A percentile compares a stretch with the other conserved stretches of the same genome.
Evolutionary conservation across 2,329 filamentous ascomycete genomes (phyloP).

Genomic region (Pezicula rhizophila): DNA sequence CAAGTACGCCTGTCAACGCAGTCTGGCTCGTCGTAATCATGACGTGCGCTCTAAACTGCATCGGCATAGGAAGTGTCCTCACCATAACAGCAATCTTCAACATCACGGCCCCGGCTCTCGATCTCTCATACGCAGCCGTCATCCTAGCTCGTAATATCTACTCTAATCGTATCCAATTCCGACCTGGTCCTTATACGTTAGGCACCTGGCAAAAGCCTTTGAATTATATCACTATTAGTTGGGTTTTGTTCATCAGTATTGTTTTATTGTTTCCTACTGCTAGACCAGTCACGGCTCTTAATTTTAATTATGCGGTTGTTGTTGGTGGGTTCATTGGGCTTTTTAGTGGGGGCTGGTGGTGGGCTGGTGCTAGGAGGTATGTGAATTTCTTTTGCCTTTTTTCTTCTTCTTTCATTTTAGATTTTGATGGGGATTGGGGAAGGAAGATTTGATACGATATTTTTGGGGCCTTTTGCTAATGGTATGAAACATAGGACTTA

Average conservation of each 20-base stretch:
- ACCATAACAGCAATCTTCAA: conserved; percentile 48
- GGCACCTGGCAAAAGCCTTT: conserved; percentile 48
- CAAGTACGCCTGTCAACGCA: conserved; percentile 54
- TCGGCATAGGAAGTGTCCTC: conserved; percentile 42
- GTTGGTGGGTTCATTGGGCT: conserved; percentile 38
- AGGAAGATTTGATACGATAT: conserved; percentile 2
- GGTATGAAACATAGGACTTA: conserved; percentile 39
- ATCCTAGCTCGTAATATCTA: conserved; percentile 40
- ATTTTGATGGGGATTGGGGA: not conserved
- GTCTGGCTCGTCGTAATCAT: conserved; percentile 59
- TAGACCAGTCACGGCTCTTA: conserved; percentile 39
- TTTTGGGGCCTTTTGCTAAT: conserved; percentile 6
- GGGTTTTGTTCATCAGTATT: conserved; percentile 57
- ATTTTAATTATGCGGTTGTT: conserved; percentile 46
- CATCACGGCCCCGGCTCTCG: conserved; percentile 45
- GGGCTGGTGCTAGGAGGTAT: conserved; percentile 19
- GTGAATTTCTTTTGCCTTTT: not conserved
- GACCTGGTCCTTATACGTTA: conserved; percentile 47
- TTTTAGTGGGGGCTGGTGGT: conserved; percentile 46
- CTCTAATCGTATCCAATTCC: conserved; percentile 17
- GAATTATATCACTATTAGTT: conserved; percentile 50
- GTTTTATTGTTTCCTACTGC: conserved; percentile 49
- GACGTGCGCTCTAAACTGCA: conserved; percentile 44
- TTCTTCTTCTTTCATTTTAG: no score
- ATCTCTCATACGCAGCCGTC: conserved; percentile 51